phyloP scores from a whole-genome alignment of 164 flowering plant genomes.

The Akebia trifoliata region DNA sequence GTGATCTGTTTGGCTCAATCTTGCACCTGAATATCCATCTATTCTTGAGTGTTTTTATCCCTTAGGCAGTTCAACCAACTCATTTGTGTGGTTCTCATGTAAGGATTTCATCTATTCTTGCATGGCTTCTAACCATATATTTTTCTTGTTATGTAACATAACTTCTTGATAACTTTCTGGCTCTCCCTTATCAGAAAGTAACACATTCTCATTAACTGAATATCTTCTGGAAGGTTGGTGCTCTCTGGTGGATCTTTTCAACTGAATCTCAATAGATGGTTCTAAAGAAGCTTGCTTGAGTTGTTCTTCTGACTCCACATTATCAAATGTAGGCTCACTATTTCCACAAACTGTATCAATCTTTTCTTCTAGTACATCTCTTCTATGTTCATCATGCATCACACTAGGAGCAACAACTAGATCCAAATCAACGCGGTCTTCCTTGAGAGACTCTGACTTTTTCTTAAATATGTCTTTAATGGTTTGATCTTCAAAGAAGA shows the following conservation, averaged over 20 bases:
- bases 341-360: background rate
- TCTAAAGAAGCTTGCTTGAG: background rate
- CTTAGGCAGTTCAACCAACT: background rate
- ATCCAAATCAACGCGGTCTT: too few species aligned
- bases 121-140: too few species aligned
- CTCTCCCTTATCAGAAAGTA: background rate
- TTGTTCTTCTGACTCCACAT: background rate
- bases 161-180: background rate
- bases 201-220: background rate
- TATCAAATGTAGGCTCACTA: too few species aligned
- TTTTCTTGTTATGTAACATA: too few species aligned
- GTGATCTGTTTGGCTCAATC: background rate
- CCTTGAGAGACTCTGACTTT: too few species aligned
- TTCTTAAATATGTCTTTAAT: too few species aligned
- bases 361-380: background rate
- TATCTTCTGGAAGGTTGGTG: too few species aligned
- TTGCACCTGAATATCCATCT: too few species aligned
- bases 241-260: background rate
- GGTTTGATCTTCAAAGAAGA: background rate
- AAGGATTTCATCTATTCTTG: background rate
- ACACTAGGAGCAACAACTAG: too few species aligned
- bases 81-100: background rate
- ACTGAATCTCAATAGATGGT: background rate
- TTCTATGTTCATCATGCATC: too few species aligned
- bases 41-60: background rate